A percentile compares a stretch with the other conserved stretches of the same genome.
Conservation (phyloP, 1,284 basidiomycete species). For the Ustilago tritici region DNA sequence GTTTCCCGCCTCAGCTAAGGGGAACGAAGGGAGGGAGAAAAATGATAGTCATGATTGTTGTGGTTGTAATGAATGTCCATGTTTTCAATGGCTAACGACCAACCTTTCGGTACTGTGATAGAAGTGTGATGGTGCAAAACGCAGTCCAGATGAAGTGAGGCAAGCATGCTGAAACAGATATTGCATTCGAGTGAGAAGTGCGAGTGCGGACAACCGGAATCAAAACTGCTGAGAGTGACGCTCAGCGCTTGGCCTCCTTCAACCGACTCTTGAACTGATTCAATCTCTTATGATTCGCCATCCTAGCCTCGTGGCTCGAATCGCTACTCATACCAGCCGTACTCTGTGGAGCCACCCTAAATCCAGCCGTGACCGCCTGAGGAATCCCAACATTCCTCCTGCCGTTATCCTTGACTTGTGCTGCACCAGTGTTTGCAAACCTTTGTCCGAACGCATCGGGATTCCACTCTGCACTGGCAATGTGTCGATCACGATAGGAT, state of each 20-base stretch:
- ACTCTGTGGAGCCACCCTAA: conserved; percentile 56
- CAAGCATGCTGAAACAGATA: neutral
- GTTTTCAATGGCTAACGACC: neutral
- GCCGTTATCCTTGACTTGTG: conserved; percentile 21
- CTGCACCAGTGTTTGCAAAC: neutral
- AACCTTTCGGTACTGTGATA: neutral
- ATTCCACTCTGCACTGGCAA: conserved; percentile 58
- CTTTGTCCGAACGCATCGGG: conserved; percentile 49
- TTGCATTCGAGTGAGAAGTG: neutral
- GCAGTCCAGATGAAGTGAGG: neutral
- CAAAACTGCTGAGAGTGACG: neutral
- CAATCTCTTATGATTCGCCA: conserved; percentile 59
- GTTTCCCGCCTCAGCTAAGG: conserved; percentile 60
- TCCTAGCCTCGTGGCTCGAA: conserved; percentile 50
- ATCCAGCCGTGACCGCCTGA: conserved; percentile 58
- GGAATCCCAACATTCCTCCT: conserved; percentile 60
- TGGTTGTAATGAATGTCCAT: neutral
- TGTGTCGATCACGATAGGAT: conserved; percentile 65
- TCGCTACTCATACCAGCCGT: conserved; percentile 52
- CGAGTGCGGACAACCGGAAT: neutral
- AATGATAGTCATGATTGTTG: neutral
- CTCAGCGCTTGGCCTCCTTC: conserved; percentile 56
- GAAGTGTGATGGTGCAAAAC: neutral
- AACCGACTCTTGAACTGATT: conserved; percentile 62
- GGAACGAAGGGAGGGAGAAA: neutral